Base-by-base conservation (phyloP, 208 protist genomes). In the Leptomonas seymouri region DNA sequence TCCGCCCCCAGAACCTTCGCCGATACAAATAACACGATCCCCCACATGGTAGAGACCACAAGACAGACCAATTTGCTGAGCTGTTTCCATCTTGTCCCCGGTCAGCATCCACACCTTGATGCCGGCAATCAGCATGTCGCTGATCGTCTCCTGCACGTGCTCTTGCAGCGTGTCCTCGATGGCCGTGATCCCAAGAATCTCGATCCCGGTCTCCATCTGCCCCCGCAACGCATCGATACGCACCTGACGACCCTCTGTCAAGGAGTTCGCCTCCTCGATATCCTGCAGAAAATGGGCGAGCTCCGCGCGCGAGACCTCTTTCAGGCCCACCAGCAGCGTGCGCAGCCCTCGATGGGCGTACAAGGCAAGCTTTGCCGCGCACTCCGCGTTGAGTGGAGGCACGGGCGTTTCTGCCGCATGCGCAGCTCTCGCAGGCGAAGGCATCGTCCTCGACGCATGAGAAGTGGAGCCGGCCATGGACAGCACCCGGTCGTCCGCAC, bases 151-250 rank as follows among this genome's bases (percentile, higher is more conserved):
- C 20, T 91, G 78, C 27, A 99, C 98, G 49, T 81, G 81, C 5
- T 97, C 89, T 84, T 99, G 99, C 34, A 99, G 78, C 74, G 97
- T 97, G 79, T 99, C 98, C 71, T 99, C 98, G 27, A 99, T 99
- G 0, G 95, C 98, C 0, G 97, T 97, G 41, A 95, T 91, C 58
- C 98, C 98, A 14, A 98, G 27, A 18, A 99, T 78, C 4, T 66
- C 30, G 12, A 99, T 64, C 36, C 87, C 71, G 2, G 39, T 72
- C 76, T 99, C 94, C 71, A 99, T 95, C 25, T 70, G 20, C 34
- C 36, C 30, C 3, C 86, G 88, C 59, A 95, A 34, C 23, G 68
- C 51, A 21, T 86, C 61, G n/a, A 96, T 20, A n/a, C 64, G 14
- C 21, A 80, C 77, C 63, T 87, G 72, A 3, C 90, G 73, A 16